Evolutionary conservation across 2,329 filamentous ascomycete species (phyloP), one percentile per base, ranked within the genome.

Genomic region (Neocatenulostroma microsporum): DNA sequence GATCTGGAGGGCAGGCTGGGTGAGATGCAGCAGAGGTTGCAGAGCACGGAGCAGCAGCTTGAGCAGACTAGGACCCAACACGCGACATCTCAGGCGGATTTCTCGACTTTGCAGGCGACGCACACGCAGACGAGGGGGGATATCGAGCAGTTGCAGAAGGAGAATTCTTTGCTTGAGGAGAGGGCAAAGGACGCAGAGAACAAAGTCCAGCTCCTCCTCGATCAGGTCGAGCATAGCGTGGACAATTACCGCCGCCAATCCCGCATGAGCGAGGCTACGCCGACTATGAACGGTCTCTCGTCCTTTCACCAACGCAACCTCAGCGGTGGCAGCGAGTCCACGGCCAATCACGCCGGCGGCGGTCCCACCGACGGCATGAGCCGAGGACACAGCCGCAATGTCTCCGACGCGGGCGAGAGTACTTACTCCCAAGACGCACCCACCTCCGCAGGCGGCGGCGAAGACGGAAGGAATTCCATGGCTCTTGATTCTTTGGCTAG

Each of bases 211-310:
- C 75, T 94, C 54, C 77, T 98, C 33, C 78, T 98, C 10, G 87
- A 96, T 59, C 89, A 96, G 57, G 88, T 98, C 24, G 89, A 94
- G 61, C 78, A 80, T 26, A 94, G 86, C 3, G 91, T 98, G 12
- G 88, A 91, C 62, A 94, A 84, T 58, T 96, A 96, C 62, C 83
- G 91, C 37, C 83, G 91, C 26, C 86, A 78, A 50, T 76, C 74
- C 4, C 68, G 76, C 46, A 46, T 62, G 21, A 15, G 14, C 13
- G 54, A 58, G 18, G 49, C 41, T 5, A 41, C 40, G 15, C 45
- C 44, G 8, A 17, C 28, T 2, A 54, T 32, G 53, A 62, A 56
- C 29, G 12, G 8, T 11, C 17, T 11, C 5, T 29, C n/a, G 26
- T 29, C 4, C 10, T 24, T 35, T 61, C 31, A 64, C 62, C 42